A percentile compares a stretch with the other conserved stretches of the same genome.
Conservation (phyloP, 805 yeast genomes). For the Yamadazyma akitaensis region DNA sequence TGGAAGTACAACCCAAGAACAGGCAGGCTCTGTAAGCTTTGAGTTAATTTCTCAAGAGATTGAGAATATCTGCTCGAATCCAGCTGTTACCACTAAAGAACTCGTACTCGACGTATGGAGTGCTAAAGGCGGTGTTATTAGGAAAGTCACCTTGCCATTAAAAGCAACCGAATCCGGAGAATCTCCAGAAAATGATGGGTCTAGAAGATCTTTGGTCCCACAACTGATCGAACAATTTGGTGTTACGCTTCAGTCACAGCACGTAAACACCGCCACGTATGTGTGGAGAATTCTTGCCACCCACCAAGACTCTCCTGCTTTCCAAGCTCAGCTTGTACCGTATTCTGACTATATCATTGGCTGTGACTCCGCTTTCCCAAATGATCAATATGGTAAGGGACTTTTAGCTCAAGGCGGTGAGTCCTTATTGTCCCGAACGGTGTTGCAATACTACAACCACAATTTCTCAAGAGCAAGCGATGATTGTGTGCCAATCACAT, state of each 20-base stretch:
- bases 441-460: constrained; percentile 54
- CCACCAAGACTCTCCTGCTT: constrained; percentile 76
- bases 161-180: constrained; percentile 9
- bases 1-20: constrained; percentile 27
- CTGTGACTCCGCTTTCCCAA: constrained; percentile 51
- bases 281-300: constrained; percentile 85
- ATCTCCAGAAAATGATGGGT: constrained; percentile 4
- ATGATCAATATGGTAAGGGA: constrained; percentile 57
- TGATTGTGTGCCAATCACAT: constrained; percentile 38
- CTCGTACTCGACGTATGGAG: constrained; percentile 71
- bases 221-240: constrained; percentile 54
- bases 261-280: constrained; percentile 68
- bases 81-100: constrained; percentile 24
- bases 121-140: constrained; percentile 72
- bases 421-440: constrained; percentile 64
- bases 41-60: constrained; percentile 44
- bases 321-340: constrained; percentile 75
- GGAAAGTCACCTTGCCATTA: constrained; percentile 30
- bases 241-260: constrained; percentile 71
- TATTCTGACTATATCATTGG: constrained; percentile 88
- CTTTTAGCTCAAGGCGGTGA: constrained; percentile 85
- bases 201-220: constrained; percentile 16
- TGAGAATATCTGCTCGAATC: constrained; percentile 20
- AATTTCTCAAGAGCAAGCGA: constrained; percentile 30
- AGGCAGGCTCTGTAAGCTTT: constrained; percentile 39